phyloP scores from a whole-genome alignment of 768 basidiomycete species.

The Tremella yokohamensis region DNA sequence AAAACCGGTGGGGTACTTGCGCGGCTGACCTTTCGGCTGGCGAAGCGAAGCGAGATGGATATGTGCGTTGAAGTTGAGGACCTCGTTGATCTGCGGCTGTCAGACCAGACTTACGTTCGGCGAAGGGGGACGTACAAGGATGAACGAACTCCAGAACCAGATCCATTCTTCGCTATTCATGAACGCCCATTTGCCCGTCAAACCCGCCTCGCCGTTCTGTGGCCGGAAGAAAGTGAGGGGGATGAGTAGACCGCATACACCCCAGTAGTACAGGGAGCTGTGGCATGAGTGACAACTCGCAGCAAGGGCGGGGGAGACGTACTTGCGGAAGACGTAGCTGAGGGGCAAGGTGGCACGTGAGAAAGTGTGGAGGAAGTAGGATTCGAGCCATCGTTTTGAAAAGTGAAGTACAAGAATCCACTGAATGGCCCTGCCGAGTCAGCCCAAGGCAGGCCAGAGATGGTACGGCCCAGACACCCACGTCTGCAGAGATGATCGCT shows the following conservation, averaged over 20 bases:
- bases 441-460: neutral
- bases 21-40: conserved; percentile 65
- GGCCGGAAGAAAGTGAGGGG: conserved; percentile 79
- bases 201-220: conserved; percentile 64
- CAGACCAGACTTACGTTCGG: neutral
- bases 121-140: conserved; percentile 61
- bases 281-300: neutral
- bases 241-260: conserved; percentile 73
- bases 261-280: conserved; percentile 86
- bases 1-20: conserved; percentile 87
- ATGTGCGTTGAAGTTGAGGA: conserved; percentile 81
- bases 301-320: conserved; percentile 23
- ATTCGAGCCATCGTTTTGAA: conserved; percentile 86
- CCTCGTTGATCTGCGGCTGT: conserved; percentile 65
- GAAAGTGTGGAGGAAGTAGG: conserved; percentile 90
- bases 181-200: conserved; percentile 58
- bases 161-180: conserved; percentile 68
- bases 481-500: conserved; percentile 52
- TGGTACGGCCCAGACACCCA: too few species aligned
- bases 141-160: conserved; percentile 63
- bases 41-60: conserved; percentile 77
- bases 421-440: neutral
- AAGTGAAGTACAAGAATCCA: conserved; percentile 76
- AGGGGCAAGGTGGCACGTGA: conserved; percentile 92
- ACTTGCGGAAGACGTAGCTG: conserved; percentile 86